Conservation (phyloP, 345 rosid genomes). For the Arabidopsis thaliana region DNA sequence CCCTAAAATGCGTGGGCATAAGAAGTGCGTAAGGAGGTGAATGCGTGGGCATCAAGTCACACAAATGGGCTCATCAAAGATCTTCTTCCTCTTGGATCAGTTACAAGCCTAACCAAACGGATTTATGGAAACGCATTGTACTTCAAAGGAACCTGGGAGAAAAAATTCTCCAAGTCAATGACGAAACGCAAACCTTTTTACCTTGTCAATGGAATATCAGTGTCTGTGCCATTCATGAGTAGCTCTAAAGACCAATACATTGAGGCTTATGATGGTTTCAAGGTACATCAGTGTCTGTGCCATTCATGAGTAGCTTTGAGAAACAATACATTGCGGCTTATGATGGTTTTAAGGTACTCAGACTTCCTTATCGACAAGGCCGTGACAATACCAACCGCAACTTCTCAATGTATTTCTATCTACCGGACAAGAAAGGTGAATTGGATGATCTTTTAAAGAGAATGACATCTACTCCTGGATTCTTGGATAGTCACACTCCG, state of each 20-base stretch:
- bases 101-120: too few relatives aligned
- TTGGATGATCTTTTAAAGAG: not conserved
- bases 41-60: too few relatives aligned
- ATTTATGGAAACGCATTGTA: too few relatives aligned
- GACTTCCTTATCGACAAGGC: slow-evolving; percentile 43
- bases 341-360: not conserved
- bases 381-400: slow-evolving; percentile 23
- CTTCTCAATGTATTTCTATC: slow-evolving; percentile 30
- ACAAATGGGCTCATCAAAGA: too few relatives aligned
- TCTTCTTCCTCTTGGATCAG: too few relatives aligned
- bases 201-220: slow-evolving; percentile 32
- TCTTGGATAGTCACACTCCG: slow-evolving; percentile 21
- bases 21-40: too few relatives aligned
- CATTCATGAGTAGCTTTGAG: slow-evolving; percentile 43
- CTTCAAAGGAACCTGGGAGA: slow-evolving; percentile 48
- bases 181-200: slow-evolving; percentile 32
- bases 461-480: slow-evolving; percentile 3
- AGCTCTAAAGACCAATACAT: slow-evolving; percentile 14
- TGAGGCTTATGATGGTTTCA: not conserved
- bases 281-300: slow-evolving; percentile 20
- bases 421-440: not conserved
- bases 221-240: slow-evolving; percentile 46
- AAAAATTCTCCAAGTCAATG: slow-evolving; percentile 38
- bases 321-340: slow-evolving; percentile 5
- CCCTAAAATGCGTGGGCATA: too few relatives aligned